A percentile compares a stretch with the other conserved stretches of the same genome.
phyloP scores from a whole-genome alignment of 768 basidiomycete species.

The Pluteus cervinus region DNA sequence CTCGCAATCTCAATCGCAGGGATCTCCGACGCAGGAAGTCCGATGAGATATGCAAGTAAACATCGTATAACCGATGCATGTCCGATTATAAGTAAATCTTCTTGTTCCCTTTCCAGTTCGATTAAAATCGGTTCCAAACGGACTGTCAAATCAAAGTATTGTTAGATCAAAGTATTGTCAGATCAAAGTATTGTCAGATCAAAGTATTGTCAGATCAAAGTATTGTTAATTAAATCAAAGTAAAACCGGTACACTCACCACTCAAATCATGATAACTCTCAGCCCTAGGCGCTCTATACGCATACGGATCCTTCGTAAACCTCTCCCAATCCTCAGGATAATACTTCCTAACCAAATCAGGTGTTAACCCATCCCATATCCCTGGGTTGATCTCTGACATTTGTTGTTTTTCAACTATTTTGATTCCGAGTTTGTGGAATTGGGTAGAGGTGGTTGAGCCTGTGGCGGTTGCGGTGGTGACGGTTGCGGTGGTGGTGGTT shows the following conservation, averaged over 20 bases:
- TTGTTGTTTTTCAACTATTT: conserved; percentile 91
- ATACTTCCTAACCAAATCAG: conserved; percentile 81
- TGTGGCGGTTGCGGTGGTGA: conserved; percentile 9
- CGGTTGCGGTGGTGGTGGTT: conserved; percentile 5
- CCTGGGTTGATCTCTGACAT: conserved; percentile 99
- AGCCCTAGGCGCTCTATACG: conserved; percentile 85
- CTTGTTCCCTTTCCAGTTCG: conserved; percentile 90
- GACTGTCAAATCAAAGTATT: conserved; percentile 38
- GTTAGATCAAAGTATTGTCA: too few relatives aligned
- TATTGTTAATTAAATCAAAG: background rate
- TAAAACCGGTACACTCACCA: conserved; percentile 32
- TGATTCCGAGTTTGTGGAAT: conserved; percentile 37
- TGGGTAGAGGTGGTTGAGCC: conserved; percentile 20
- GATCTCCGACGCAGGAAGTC: conserved; percentile 91
- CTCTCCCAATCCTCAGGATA: conserved; percentile 95
- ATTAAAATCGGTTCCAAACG: conserved; percentile 90
- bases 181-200: too few relatives aligned
- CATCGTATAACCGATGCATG: conserved; percentile 98
- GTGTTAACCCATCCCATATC: conserved; percentile 93
- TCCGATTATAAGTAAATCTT: conserved; percentile 93
- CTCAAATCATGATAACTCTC: conserved; percentile 97
- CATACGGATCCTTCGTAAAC: conserved; percentile 89
- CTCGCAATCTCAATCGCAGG: conserved; percentile 96
- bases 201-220: background rate
- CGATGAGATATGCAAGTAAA: conserved; percentile 88